These are phyloP conservation scores for Fusarium tjaetaba DNA, from an alignment of 2,329 filamentous ascomycete species.

Conservation along the genomic window DNA sequence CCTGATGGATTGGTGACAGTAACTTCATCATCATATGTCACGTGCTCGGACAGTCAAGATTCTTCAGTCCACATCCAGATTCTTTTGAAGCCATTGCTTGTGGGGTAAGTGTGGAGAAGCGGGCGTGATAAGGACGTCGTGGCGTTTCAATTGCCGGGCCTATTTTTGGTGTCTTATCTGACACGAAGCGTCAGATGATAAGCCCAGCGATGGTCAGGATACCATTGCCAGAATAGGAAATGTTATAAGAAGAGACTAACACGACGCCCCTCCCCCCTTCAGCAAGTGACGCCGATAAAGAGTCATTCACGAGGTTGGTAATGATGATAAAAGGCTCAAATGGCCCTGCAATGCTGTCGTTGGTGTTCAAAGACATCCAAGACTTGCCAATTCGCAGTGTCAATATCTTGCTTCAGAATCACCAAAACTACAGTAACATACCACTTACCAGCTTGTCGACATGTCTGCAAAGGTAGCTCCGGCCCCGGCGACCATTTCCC, in stretches of 20 bases:
- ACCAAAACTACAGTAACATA: neutral
- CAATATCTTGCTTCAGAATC: too few relatives aligned
- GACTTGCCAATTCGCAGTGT: too few relatives aligned
- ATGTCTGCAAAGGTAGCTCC: neutral
- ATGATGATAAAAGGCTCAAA: neutral
- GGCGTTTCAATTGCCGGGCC: neutral
- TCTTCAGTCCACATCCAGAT: neutral
- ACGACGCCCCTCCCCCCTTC: neutral
- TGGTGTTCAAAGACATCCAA: too few relatives aligned
- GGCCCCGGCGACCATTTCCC: too few relatives aligned
- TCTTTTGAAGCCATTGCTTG: neutral
- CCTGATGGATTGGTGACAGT: neutral
- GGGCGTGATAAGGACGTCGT: neutral
- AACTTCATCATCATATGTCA: fast-evolving
- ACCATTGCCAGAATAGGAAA: neutral
- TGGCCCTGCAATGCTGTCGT: neutral
- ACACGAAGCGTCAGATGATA: neutral
- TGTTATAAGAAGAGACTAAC: neutral
- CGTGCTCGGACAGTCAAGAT: neutral
- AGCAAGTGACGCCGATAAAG: neutral
- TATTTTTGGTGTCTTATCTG: neutral
- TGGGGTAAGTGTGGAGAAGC: neutral
- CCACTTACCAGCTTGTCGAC: neutral
- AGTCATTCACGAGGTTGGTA: too few relatives aligned
- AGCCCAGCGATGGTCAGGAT: neutral